phyloP scores from a whole-genome alignment of 306 rosid genomes.

The Alnus glutinosa region DNA sequence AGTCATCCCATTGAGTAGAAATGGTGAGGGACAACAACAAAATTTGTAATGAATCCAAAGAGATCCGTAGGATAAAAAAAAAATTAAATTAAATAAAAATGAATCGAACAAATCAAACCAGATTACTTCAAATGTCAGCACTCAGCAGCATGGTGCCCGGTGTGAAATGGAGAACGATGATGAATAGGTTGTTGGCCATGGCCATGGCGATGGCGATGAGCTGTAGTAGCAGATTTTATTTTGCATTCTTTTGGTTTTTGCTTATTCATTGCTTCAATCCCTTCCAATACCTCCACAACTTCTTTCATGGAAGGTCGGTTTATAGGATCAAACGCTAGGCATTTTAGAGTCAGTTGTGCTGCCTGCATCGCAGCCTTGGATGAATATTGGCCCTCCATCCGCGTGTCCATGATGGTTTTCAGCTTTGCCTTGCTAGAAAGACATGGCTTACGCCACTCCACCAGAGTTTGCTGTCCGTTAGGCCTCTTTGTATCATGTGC shows the following conservation, averaged over 20 bases:
- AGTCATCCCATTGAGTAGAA: constrained; percentile 18
- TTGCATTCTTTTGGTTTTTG: constrained; percentile 31
- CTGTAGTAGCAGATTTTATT: constrained; percentile 7
- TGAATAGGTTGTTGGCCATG: constrained; percentile 4
- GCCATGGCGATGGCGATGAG: constrained; percentile 1
- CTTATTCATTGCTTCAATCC: constrained; percentile 41
- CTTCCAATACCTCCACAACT: constrained; percentile 61
- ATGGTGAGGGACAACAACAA: constrained; percentile 13
- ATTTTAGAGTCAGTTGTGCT: constrained; percentile 58
- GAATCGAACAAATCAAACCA: constrained; percentile 16
- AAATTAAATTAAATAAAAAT: not conserved
- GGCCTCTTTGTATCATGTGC: constrained; percentile 57
- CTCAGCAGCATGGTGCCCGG: constrained; percentile 21
- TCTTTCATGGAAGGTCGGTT: constrained; percentile 80
- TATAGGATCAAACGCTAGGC: constrained; percentile 57
- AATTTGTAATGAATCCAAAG: constrained; percentile 13
- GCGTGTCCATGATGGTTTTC: constrained; percentile 51
- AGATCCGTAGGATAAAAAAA: not conserved
- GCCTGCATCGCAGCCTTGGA: constrained; percentile 47
- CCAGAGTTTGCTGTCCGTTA: constrained; percentile 51
- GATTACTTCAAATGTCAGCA: constrained; percentile 11
- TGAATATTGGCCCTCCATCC: constrained; percentile 72
- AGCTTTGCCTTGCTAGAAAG: constrained; percentile 46
- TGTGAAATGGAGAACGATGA: not conserved
- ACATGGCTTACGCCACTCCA: constrained; percentile 70